Evolutionary conservation across 331 rosid genomes (phyloP).

Genomic region (Stylosanthes scabra): DNA sequence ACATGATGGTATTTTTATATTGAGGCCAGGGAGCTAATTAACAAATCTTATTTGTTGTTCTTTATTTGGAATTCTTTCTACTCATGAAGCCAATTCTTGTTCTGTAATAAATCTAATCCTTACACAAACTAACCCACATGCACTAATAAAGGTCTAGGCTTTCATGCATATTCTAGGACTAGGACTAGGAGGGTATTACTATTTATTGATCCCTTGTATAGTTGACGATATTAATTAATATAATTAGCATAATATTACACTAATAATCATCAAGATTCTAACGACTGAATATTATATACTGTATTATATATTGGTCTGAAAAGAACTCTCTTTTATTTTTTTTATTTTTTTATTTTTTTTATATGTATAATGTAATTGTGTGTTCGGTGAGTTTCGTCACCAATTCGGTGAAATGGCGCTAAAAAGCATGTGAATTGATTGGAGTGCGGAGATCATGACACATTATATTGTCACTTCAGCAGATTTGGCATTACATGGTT

Average conservation of each 20-base stretch:
- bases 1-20: too few species aligned
- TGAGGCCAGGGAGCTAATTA: too few species aligned
- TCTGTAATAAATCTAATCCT: conserved; percentile 16
- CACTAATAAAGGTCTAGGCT: neutral
- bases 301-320: too few species aligned
- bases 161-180: neutral
- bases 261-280: too few species aligned
- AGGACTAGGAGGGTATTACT: conserved; percentile 16
- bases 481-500: neutral
- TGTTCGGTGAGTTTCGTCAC: neutral
- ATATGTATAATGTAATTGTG: too few species aligned
- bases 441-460: neutral
- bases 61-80: neutral
- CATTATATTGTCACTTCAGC: neutral
- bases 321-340: too few species aligned
- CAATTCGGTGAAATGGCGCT: neutral
- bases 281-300: too few species aligned
- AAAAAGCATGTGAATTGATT: neutral
- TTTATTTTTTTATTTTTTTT: too few species aligned
- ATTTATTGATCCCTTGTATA: neutral
- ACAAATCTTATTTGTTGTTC: too few species aligned
- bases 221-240: too few species aligned
- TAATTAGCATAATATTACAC: neutral
- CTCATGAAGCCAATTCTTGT: neutral
- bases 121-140: neutral